Conservation (phyloP, 176 grass and related monocot species). For the Cenchrus americanus region DNA sequence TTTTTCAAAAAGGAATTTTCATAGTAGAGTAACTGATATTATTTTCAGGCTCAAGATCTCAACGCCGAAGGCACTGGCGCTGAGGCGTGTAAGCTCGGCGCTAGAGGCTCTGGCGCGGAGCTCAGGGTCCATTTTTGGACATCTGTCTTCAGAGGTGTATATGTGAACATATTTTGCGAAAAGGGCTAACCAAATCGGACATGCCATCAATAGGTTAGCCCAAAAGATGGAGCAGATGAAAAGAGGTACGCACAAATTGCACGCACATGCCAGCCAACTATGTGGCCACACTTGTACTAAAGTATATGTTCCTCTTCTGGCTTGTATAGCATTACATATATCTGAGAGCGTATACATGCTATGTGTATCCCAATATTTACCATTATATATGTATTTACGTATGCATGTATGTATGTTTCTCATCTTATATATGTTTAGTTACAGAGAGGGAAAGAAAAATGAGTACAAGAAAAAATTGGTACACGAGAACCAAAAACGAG, state of each 20-base stretch:
- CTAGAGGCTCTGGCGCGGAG: too few species aligned
- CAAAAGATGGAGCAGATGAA: constrained; percentile 49
- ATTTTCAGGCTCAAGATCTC: too few species aligned
- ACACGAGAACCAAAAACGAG: constrained; percentile 45
- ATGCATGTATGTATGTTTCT: constrained; percentile 51
- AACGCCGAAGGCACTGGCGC: too few species aligned
- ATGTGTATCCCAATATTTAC: constrained; percentile 27
- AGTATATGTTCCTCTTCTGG: constrained; percentile 26
- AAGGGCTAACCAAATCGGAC: too few species aligned
- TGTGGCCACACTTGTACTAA: constrained; percentile 46
- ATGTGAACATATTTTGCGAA: too few species aligned
- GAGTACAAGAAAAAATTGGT: constrained; percentile 54
- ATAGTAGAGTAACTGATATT: too few species aligned
- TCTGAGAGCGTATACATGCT: not conserved
- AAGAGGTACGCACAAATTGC: constrained; percentile 34
- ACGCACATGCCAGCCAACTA: constrained; percentile 48
- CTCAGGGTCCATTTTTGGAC: too few species aligned
- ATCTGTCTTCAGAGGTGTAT: too few species aligned
- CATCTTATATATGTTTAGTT: constrained; percentile 62
- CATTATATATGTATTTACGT: constrained; percentile 58
- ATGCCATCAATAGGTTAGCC: not conserved
- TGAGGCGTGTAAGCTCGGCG: too few species aligned
- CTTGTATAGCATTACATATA: not conserved
- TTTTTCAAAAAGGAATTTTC: too few species aligned
- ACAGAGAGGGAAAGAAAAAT: constrained; percentile 59